phyloP scores from a whole-genome alignment of 1,284 basidiomycete genomes.

The Cystobasidium sp. region DNA sequence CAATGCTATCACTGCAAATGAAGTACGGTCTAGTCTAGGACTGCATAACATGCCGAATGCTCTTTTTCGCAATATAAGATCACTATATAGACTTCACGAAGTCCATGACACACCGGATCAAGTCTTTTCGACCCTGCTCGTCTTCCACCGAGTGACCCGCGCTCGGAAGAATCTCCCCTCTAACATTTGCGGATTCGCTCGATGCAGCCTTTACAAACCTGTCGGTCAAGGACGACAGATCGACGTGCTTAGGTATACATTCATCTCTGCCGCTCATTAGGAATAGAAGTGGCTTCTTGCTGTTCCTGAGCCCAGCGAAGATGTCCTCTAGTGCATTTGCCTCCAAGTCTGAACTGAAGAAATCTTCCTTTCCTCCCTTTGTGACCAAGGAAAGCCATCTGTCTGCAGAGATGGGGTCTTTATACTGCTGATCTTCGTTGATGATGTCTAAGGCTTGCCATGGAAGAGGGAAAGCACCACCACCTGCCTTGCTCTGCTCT shows the following conservation, averaged over 20 bases:
- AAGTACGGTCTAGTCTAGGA: background rate
- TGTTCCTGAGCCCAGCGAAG: slow-evolving; percentile 14
- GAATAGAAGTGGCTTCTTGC: slow-evolving; percentile 8
- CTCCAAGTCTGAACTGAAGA: slow-evolving; percentile 36
- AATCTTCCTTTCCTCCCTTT: slow-evolving; percentile 36
- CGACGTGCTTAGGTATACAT: slow-evolving; percentile 3
- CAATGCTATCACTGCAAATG: background rate
- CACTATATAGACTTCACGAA: slow-evolving; percentile 9
- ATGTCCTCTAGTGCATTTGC: slow-evolving; percentile 1
- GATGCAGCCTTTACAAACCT: slow-evolving; percentile 14
- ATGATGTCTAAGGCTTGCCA: slow-evolving; percentile 17
- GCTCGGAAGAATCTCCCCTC: slow-evolving; percentile 1
- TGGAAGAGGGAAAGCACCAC: slow-evolving; percentile 21
- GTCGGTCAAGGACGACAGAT: background rate
- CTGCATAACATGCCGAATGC: background rate
- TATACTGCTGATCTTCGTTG: slow-evolving; percentile 14
- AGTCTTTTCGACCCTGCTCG: background rate
- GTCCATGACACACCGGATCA: slow-evolving; percentile 2
- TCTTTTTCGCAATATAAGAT: background rate
- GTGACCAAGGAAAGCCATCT: slow-evolving; percentile 29
- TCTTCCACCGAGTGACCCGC: slow-evolving; percentile 27
- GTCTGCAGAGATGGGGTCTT: slow-evolving; percentile 29
- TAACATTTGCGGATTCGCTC: background rate
- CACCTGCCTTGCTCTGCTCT: slow-evolving; percentile 24
- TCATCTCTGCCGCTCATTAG: slow-evolving; percentile 32